Conservation (phyloP, 2,329 filamentous ascomycete species). For the Chalaropsis thielavioides region DNA sequence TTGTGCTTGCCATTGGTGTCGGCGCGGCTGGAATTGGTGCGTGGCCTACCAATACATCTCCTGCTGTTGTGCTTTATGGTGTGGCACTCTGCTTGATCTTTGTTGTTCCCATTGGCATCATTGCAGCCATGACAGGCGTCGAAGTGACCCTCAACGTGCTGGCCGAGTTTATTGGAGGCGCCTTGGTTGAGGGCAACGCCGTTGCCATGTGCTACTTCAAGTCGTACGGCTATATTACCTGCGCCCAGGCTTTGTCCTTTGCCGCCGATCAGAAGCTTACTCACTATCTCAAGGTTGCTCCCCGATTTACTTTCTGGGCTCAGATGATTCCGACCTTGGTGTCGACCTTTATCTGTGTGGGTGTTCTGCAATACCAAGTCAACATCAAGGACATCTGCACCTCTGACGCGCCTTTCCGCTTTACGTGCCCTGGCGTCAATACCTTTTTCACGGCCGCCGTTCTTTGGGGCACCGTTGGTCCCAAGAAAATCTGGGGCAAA, state of each 20-base stretch:
- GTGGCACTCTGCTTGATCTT: conserved; percentile 36
- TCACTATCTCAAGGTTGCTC: conserved; percentile 47
- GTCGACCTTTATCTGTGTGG: conserved; percentile 37
- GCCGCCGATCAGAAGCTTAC: conserved; percentile 35
- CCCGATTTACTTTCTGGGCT: conserved; percentile 42
- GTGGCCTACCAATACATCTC: conserved; percentile 37
- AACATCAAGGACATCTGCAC: conserved; percentile 28
- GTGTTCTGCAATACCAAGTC: conserved; percentile 34
- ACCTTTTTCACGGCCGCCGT: conserved; percentile 33
- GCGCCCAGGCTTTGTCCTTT: conserved; percentile 38
- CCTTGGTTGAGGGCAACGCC: conserved; percentile 35
- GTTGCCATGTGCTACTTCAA: conserved; percentile 42
- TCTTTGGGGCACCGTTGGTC: conserved; percentile 33
- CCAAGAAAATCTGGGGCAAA: conserved; percentile 29
- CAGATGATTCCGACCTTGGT: conserved; percentile 44
- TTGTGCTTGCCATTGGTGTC: conserved; percentile 31
- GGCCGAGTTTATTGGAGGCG: conserved; percentile 40
- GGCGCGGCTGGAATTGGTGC: conserved; percentile 34
- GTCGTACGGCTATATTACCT: conserved; percentile 36
- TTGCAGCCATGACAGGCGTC: conserved; percentile 39
- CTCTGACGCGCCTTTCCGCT: conserved; percentile 24
- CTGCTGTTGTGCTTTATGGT: conserved; percentile 38
- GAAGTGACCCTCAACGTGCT: conserved; percentile 39
- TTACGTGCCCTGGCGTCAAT: conserved; percentile 28
- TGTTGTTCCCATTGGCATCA: conserved; percentile 37